Base-by-base conservation (phyloP, 1,139 yeast genomes). In the Debaryomyces subglobosus region DNA sequence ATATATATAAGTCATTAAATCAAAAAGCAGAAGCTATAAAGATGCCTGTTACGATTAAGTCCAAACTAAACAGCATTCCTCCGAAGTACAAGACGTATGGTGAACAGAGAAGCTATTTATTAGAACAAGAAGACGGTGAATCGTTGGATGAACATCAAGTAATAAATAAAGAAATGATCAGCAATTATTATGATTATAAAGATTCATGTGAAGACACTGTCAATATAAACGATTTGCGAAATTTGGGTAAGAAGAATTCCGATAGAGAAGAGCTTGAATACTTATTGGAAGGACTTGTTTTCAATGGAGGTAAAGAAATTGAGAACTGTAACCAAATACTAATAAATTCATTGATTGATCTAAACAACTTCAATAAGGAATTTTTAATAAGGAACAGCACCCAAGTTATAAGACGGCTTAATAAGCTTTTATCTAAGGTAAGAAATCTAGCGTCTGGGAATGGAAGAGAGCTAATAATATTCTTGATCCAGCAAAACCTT, bases 191-290 rank as follows among this genome's bases (percentile, higher is more conserved):
- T 42, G 61, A 57, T 47, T 55, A 43, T 30, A 39, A 42, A 23
- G 45, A 42, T 5, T 25, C 21, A 18, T 15, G 9, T 12, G 34
- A 23, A 8, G 45, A 42, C 20, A 34, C 39, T 3, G 38, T 54
- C 1, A 58, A 56, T 41, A 55, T 62, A 25, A 54, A 62, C 43
- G 68, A 65, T 49, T 54, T 64, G 36, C 46, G 67, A 39, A 48
- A 47, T 6, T 48, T 53, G 13, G 57, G 58, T 2, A 49, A 47
- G 36, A 45, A 44, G 5, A 49, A 47, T 23, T 47, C 49, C 10
- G 45, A 48, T 8, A 48, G 49, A 9, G 65, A 61, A 23, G 54
- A 50, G 6, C 34, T 59, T 8, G 51, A 52, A 10, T 57, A 55
- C 39, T 43, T 62, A 18, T 45, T 63, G 12, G 67, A 62, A 13